Base-by-base conservation (phyloP, 768 basidiomycete species). In the Serendipita vermifera region DNA sequence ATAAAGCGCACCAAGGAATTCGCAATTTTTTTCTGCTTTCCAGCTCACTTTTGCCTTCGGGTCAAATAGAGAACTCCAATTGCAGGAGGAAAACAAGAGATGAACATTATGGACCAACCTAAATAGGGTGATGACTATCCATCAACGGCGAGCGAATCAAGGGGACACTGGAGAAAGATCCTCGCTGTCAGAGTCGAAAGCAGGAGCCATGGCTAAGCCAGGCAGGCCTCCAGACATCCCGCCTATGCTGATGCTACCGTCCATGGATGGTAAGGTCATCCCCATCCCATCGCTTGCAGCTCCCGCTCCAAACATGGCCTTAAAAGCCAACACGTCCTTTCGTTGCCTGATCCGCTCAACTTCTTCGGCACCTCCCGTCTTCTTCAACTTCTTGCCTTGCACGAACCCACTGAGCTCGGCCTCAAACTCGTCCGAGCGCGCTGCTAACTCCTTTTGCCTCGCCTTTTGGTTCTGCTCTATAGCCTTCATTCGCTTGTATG, bases 361-460 rank as follows among this genome's bases (percentile, higher is more conserved):
- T 71, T 94, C 90, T 68, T 93, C 89, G 22, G 89, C 85, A 13
- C 91, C 93, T 26, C 93, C 94, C 15, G 93, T 99, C 87, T 91
- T 85, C 75, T 81, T 88, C 67, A 99, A 70, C 72, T 85, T 92
- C 75, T 86, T 87, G 59, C 82, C 80, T 3, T 72, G 76, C 54
- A 99, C 92, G 69, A 98, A 97, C 3, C 86, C 89, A 40, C 71
- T 69, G 62, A 99, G 65, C 72, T 98, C 94, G 13, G 76, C 73
- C 62, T 89, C 79, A 68, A 97, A 81, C 61, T 88, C 90, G 67
- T 96, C 90, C 39, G 83, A 77, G 57, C 79, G 75, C 46, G 67
- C 73, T 20, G 81, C 81, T 17, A 83, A 70, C 67, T 92, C 87
- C 69, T 78, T 81, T 70, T 89, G 78, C 55, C 94, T 70, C 59